Evolutionary conservation across 2,329 filamentous ascomycete species (phyloP).

Genomic region (Leptoxyphium fumago): DNA sequence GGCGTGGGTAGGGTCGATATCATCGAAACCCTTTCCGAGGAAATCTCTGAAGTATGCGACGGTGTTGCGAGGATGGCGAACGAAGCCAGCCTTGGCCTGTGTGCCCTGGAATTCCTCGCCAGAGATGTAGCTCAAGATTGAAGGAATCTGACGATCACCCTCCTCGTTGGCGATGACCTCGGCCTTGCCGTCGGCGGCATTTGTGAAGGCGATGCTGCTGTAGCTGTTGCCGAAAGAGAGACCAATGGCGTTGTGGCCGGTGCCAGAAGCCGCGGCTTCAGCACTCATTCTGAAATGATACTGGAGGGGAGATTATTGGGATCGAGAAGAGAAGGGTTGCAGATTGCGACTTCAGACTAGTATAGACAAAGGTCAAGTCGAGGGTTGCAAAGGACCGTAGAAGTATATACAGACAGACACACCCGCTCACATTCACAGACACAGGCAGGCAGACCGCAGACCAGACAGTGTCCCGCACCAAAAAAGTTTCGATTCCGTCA

Average conservation of each 20-base stretch:
- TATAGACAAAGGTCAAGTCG: too few species aligned
- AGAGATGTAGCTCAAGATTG: constrained; percentile 82
- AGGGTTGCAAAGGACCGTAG: too few species aligned
- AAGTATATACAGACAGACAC: too few species aligned
- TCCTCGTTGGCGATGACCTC: constrained; percentile 99
- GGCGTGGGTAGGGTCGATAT: constrained; percentile 89
- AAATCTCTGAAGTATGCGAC: constrained; percentile 94
- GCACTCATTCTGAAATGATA: constrained; percentile 29
- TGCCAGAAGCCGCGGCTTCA: constrained; percentile 33
- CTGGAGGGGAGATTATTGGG: not conserved
- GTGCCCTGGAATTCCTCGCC: constrained; percentile 94
- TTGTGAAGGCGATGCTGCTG: constrained; percentile 86
- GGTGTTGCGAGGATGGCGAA: constrained; percentile 86
- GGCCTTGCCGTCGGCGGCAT: constrained; percentile 68
- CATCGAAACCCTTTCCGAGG: constrained; percentile 83
- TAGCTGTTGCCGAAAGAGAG: constrained; percentile 97
- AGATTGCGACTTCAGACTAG: too few species aligned
- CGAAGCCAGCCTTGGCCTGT: constrained; percentile 85
- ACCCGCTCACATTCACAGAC: too few species aligned
- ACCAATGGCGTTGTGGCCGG: constrained; percentile 53
- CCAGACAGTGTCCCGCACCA: too few species aligned
- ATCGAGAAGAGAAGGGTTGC: too few species aligned
- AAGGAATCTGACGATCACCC: constrained; percentile 95
- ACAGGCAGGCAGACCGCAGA: too few species aligned
- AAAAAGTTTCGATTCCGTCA: too few species aligned